Evolutionary conservation across 768 basidiomycete genomes (phyloP).

Genomic region (Lactifluus hygrophoroides): DNA sequence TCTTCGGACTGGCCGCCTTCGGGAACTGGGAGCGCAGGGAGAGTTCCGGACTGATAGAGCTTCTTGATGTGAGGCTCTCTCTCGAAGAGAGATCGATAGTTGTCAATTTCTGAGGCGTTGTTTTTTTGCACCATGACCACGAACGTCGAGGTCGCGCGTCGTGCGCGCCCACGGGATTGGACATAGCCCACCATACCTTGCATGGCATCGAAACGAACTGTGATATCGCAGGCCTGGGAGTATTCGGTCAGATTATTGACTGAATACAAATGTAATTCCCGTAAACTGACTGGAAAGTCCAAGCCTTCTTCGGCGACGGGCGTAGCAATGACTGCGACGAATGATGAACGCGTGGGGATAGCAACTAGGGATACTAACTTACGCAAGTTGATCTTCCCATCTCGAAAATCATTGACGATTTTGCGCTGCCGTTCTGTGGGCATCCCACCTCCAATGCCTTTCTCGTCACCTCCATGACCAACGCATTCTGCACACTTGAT

Average conservation of each 20-base stretch:
- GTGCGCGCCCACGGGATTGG: slow-evolving; percentile 81
- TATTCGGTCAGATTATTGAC: slow-evolving; percentile 11
- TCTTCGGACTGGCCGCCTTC: slow-evolving; percentile 36
- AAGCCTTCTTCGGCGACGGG: slow-evolving; percentile 89
- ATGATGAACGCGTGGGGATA: neutral
- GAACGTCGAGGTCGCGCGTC: slow-evolving; percentile 68
- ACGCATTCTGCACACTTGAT: slow-evolving; percentile 59
- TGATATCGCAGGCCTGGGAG: slow-evolving; percentile 68
- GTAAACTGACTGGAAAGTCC: slow-evolving; percentile 63
- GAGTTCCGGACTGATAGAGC: slow-evolving; percentile 47
- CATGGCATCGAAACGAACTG: slow-evolving; percentile 76
- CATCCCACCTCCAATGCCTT: slow-evolving; percentile 43
- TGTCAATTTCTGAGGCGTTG: slow-evolving; percentile 42
- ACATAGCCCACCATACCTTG: slow-evolving; percentile 83
- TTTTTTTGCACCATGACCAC: slow-evolving; percentile 71
- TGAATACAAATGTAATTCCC: neutral
- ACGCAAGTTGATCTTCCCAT: slow-evolving; percentile 61
- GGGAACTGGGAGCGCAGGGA: slow-evolving; percentile 26
- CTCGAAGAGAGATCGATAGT: slow-evolving; percentile 49
- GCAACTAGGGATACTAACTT: slow-evolving; percentile 25
- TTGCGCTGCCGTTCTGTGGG: slow-evolving; percentile 45
- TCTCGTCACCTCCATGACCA: slow-evolving; percentile 43
- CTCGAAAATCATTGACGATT: slow-evolving; percentile 55
- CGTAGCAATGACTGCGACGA: slow-evolving; percentile 58
- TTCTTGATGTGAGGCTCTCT: slow-evolving; percentile 57